phyloP scores from a whole-genome alignment of 2,329 filamentous ascomycete genomes.

The Raffaelea albimanens region DNA sequence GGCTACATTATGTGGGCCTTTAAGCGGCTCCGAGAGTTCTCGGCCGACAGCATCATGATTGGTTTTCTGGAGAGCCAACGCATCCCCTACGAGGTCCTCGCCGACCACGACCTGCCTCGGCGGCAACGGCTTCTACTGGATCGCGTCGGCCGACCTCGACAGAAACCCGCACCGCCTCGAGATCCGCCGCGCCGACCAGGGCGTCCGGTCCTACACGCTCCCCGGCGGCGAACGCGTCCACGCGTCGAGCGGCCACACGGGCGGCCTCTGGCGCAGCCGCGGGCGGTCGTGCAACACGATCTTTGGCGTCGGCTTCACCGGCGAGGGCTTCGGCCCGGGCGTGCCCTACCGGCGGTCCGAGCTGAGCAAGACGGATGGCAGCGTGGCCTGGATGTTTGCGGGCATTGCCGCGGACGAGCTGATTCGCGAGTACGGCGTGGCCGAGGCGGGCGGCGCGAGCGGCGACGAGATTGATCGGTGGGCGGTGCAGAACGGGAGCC shows the following conservation, averaged over 20 bases:
- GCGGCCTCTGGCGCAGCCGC: constrained; percentile 24
- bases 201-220: constrained; percentile 19
- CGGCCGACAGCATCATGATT: constrained; percentile 24
- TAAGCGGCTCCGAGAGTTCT: constrained; percentile 24
- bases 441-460: constrained; percentile 19
- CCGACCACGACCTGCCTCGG: constrained; percentile 27
- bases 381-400: constrained; percentile 10
- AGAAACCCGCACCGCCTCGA: constrained; percentile 21
- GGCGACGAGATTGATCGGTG: constrained; percentile 26
- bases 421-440: constrained; percentile 15
- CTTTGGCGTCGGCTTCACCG: constrained; percentile 22
- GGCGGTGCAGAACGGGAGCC: constrained; percentile 20
- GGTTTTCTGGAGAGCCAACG: constrained; percentile 21
- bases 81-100: constrained; percentile 24
- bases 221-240: constrained; percentile 20
- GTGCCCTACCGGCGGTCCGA: constrained; percentile 12
- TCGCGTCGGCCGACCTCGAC: constrained; percentile 13
- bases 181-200: constrained; percentile 23
- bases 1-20: constrained; percentile 26
- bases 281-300: constrained; percentile 22
- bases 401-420: constrained; percentile 8
- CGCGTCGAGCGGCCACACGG: constrained; percentile 18
- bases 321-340: constrained; percentile 18
- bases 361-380: constrained; percentile 4
- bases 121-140: constrained; percentile 28